phyloP scores from a whole-genome alignment of 2,329 filamentous ascomycete species.

The Neurospora sp. region DNA sequence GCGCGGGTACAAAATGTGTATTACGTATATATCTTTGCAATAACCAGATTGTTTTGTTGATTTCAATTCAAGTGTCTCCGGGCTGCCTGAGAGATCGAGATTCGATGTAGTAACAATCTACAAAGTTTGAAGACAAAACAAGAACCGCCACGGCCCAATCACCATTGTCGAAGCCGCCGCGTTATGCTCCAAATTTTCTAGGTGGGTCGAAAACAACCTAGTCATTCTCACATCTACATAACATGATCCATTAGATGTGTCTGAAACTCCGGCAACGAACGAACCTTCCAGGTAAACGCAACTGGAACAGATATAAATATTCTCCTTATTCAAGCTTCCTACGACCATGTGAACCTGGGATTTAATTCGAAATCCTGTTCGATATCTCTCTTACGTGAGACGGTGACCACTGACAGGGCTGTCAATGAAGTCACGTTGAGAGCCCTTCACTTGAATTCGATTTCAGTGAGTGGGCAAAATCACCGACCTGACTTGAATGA shows the following conservation, averaged over 20 bases:
- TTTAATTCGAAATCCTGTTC: neutral
- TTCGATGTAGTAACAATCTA: neutral
- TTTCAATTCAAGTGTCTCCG: too few species aligned
- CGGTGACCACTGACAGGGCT: neutral
- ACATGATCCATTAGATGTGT: neutral
- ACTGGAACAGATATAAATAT: too few species aligned
- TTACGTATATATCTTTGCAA: neutral
- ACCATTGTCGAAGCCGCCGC: neutral
- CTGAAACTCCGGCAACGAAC: neutral
- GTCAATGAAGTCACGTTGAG: neutral
- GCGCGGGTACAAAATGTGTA: neutral
- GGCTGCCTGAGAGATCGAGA: neutral
- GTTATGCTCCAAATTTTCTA: neutral
- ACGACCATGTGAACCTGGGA: neutral
- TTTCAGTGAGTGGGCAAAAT: neutral
- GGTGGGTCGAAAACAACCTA: neutral
- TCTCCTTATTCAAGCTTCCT: neutral
- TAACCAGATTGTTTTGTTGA: too few species aligned
- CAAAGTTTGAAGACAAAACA: neutral
- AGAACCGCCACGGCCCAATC: neutral
- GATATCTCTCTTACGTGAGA: neutral
- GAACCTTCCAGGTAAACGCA: too few species aligned
- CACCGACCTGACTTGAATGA: neutral
- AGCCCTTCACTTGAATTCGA: neutral
- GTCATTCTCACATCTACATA: neutral